Evolutionary conservation across 331 rosid species (phyloP), one percentile per base, ranked within the genome.

Genomic region (Spiraea crenata): DNA sequence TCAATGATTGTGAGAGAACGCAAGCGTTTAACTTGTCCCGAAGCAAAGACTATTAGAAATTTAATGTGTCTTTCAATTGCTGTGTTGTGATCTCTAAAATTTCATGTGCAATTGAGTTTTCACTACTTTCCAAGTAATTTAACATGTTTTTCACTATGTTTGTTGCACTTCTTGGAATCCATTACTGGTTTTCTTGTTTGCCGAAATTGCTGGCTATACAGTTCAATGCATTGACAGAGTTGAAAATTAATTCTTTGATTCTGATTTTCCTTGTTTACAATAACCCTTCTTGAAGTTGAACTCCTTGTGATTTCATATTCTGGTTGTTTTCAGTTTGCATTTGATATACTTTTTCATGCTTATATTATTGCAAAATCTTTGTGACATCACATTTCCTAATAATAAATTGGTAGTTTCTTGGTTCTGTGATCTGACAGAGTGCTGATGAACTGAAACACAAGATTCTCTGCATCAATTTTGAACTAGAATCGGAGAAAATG

Each of bases 391-490:
- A 25, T 25, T 25, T 25, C 2, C 31, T 25, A 25, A 25, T 25
- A 25, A 1, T 48, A 13, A 17, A 41, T 46, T 31, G 6, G 16
- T 3, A 12, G 9, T 3, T 14, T n/a, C 45, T 44, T 57, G 57
- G 2, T 47, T 31, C 31, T 25, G 31, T 25, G 31, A 25, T 19
- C 48, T 75, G 74, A 17, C 77, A 88, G 90, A 77, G 51, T 47
- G 48, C 78, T 63, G 84, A 71, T 7, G 89, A 83, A 14, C 70
- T 83, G 10, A 85, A 78, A 71, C 49, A 75, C 70, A 80, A 61
- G 55, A 85, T 80, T 73, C 40, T 63, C 6, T n/a, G 77, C 75
- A 34, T 73, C 62, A 77, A 20, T 14, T 63, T 79, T 59, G 88
- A 83, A 64, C 65, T 85, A 42, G 80, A 75, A 70, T 6, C 79